Evolutionary conservation across 2,329 filamentous ascomycete genomes (phyloP), one percentile per base, ranked within the genome.

Genomic region (Curvularia hawaiiensis): DNA sequence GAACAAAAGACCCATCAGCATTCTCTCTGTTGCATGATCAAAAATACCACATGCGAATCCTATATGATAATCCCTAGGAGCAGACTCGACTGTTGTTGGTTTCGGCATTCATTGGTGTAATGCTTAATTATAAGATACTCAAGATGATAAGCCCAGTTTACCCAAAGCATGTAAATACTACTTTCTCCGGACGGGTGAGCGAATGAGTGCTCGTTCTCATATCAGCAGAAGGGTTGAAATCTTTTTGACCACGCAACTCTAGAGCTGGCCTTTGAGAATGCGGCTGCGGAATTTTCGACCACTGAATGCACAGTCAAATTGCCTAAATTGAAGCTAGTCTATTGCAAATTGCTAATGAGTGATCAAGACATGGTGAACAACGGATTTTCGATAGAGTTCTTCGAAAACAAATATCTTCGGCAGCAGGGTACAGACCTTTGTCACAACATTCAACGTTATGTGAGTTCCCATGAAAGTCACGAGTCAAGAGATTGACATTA

Each of bases 1-100:
- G 9, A 40, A 28, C 16, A 14, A 33, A 24, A 58, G 52, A 41
- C 39, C 35, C 35, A 26, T 50, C 31, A 50, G 50, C 31, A 11
- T 14, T 28, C 6, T 16, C 14, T n/a, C 22, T 12, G 26, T 28
- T 18, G 39, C 26, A 26, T 39, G 45, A 28, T 33, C 40, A 40
- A 26, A 9, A 38, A 26, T 22, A 10, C 12, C 10, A 11, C 9
- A 31, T 22, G 10, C 20, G 10, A n/a, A 26, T 30, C 10, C 30
- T 44, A 31, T 35, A n/a, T 44, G 26, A 7, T 16, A 40, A 30
- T 28, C n/a, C 33, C 9, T 18, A 22, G 9, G 28, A 35, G 39
- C 26, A 39, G 20, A 39, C 38, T 40, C 14, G 7, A 45, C 45
- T 4, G 31, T 20, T 48, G 20, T 12, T 26, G 39, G 9, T 22